A percentile compares a stretch with the other conserved stretches of the same genome.
phyloP scores from a whole-genome alignment of 2,329 filamentous ascomycete species.

The Allantophomopsis cytisporea region DNA sequence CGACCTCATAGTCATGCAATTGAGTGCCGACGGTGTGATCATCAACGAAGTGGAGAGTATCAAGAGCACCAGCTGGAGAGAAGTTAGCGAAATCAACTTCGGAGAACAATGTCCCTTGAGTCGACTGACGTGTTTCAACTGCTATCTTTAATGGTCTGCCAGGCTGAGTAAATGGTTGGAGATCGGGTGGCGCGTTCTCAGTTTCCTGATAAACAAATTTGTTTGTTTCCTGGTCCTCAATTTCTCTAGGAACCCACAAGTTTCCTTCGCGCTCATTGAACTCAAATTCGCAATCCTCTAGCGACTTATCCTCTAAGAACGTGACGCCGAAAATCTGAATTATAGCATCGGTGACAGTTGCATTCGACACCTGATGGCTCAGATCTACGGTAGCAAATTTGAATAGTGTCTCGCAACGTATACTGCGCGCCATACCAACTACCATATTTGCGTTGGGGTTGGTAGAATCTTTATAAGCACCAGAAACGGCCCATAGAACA shows the following conservation, averaged over 20 bases:
- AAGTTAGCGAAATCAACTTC: too few relatives aligned
- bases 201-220: slow-evolving; percentile 28
- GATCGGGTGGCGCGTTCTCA: slow-evolving; percentile 21
- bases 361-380: slow-evolving; percentile 20
- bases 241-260: slow-evolving; percentile 9
- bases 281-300: slow-evolving; percentile 6
- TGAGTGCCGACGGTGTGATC: slow-evolving; percentile 9
- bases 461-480: slow-evolving; percentile 21
- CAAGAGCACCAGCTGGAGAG: slow-evolving; percentile 8
- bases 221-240: slow-evolving; percentile 21
- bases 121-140: slow-evolving; percentile 6
- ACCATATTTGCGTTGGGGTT: slow-evolving; percentile 12
- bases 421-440: slow-evolving; percentile 13
- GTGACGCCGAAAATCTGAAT: slow-evolving; percentile 7
- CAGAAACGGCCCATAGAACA: slow-evolving; percentile 33
- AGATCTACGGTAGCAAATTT: slow-evolving; percentile 14
- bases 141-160: slow-evolving; percentile 11
- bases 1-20: slow-evolving; percentile 10
- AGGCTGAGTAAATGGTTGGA: slow-evolving; percentile 23
- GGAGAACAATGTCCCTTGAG: too few relatives aligned
- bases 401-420: slow-evolving; percentile 13
- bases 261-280: slow-evolving; percentile 14
- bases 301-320: slow-evolving; percentile 10
- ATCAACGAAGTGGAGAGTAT: slow-evolving; percentile 13
- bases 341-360: slow-evolving; percentile 5